Base-by-base conservation (phyloP, 2,329 filamentous ascomycete genomes). In the Thelonectria blattea region DNA sequence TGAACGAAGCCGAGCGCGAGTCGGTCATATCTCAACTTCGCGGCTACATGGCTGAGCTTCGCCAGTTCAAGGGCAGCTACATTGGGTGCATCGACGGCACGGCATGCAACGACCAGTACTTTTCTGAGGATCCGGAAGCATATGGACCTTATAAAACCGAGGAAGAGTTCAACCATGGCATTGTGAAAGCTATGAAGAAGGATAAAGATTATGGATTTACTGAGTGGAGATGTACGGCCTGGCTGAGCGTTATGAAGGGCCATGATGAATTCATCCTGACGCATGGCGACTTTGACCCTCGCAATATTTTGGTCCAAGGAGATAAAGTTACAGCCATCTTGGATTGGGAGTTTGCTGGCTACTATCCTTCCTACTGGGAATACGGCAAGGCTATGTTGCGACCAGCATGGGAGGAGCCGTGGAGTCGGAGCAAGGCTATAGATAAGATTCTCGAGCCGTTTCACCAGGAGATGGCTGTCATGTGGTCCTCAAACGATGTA, bases 341-440 rank as follows among this genome's bases (percentile, higher is more conserved):
- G 7, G 61, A 59, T 32, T 64, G 61, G 58, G 61, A 64, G 45
- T 15, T 52, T 14, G 57, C 61, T 10, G 58, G 55, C 18, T 64
- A 50, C 43, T 63, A 61, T 43, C 58, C 58, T 2, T 10, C 24
- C 12, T 61, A 63, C 32, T 58, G 54, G 61, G 61, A 64, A 41
- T 61, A 64, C 22, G 30, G 74, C 15, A 74, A 78, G 46, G 59
- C 59, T 10, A 18, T 61, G 20, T 18, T 43, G 15, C 48, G 48
- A n/a, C 47, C 54, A 20, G 43, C 47, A 9, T 61, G 58, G 58
- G 53, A 61, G 34, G 20, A 34, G 45, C 1, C 18, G 12, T 61
- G 58, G 58, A 54, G 48, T 20, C 42, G 39, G 34, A 34, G 18
- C 18, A 48, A 52, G 43, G 53, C 49, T 43, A n/a, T 54, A 2